Evolutionary conservation across 2,329 filamentous ascomycete species (phyloP), one percentile per base, ranked within the genome.

Genomic region (Eutypa lata): DNA sequence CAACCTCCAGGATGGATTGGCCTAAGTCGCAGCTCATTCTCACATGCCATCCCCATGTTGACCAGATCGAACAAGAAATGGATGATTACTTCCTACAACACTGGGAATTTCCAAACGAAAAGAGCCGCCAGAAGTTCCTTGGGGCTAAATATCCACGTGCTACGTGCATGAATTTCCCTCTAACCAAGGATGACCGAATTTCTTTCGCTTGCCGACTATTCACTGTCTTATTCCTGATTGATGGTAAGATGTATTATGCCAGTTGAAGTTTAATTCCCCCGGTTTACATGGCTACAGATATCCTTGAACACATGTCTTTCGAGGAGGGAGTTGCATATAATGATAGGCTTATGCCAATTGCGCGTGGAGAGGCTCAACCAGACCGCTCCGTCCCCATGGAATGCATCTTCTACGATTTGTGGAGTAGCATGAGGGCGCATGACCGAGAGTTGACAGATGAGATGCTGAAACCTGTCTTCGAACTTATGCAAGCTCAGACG

Each of bases 261-360:
- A 48, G 49, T 2, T 16, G 38, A 28, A 31, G 5, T 6, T 31
- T 5, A 31, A 5, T 10, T 6, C 10, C 26, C 16, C 13, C 13
- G 6, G 13, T 33, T 11, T 43, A 45, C 33, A 42, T 50, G 7
- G 18, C 47, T 4, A 5, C 31, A 75, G 73, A 75, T 57, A 37
- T 70, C 6, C 68, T 75, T n/a, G 73, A 76, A 43, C 48, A 71
- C 53, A 73, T 75, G 68, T 71, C 68, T 4, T 59, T 76, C 2
- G 64, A 65, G 2, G 68, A 75, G 2, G 74, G 74, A 7, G 50
- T 57, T 3, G 61, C 57, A 1, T 72, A 73, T 53, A 73, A 75
- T 51, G 63, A 71, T 6, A 61, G 55, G 7, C 59, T 76, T 8
- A 74, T 75, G 24, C 57, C 67, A 0, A 61, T 75, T 4, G 59